Evolutionary conservation across 768 basidiomycete genomes (phyloP).

Genomic region (Tulasnella sp.): DNA sequence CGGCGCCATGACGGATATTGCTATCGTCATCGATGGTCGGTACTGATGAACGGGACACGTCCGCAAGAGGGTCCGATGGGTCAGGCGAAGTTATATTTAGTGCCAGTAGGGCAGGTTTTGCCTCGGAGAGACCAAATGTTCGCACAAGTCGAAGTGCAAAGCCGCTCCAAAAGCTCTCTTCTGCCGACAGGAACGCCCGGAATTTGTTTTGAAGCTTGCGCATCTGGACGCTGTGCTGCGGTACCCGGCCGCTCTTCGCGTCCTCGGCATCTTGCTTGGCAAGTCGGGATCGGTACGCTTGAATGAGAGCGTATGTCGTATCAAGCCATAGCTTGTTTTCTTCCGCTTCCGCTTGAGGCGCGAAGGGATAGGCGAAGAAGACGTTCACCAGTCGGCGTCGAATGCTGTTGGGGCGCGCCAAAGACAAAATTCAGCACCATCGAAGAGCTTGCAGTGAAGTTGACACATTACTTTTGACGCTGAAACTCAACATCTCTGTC

Average conservation of each 20-base stretch:
- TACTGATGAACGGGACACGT: neutral
- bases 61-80: neutral
- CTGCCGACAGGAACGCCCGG: conserved; percentile 76
- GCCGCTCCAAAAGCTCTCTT: conserved; percentile 85
- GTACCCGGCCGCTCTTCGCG: neutral
- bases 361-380: conserved; percentile 54
- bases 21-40: conserved; percentile 1
- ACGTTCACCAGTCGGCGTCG: conserved; percentile 58
- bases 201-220: conserved; percentile 82
- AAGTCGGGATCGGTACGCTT: conserved; percentile 69
- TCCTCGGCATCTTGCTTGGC: conserved; percentile 45
- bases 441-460: neutral
- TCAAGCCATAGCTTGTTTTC: conserved; percentile 88
- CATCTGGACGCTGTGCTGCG: conserved; percentile 47
- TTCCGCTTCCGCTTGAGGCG: conserved; percentile 63
- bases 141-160: conserved; percentile 65
- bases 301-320: conserved; percentile 77
- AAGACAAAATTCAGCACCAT: conserved; percentile 3
- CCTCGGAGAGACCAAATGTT: conserved; percentile 58
- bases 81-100: conserved; percentile 36
- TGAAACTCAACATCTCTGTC: conserved; percentile 78
- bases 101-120: conserved; percentile 40
- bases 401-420: conserved; percentile 37
- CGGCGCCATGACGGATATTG: neutral
- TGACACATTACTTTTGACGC: conserved; percentile 64